Conservation (phyloP, 2,329 filamentous ascomycete species). For the Fusarium sp. region DNA sequence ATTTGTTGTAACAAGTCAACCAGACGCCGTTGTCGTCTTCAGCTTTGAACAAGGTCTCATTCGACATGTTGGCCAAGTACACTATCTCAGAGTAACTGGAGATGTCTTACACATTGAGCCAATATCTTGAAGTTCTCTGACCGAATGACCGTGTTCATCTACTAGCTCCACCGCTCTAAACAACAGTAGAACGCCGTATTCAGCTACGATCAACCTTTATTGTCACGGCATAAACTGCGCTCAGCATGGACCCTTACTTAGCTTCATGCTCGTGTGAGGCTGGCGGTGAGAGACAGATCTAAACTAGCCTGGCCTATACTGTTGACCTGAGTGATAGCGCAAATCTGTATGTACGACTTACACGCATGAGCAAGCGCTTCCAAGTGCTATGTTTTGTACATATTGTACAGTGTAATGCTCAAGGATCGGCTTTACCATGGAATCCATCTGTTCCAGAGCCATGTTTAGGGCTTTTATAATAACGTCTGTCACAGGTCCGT, state of each 20-base stretch:
- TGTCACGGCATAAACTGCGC: conserved; percentile 20
- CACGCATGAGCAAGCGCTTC: conserved; percentile 13
- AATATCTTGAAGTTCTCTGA: neutral
- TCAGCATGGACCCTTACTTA: conserved; percentile 14
- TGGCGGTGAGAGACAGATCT: conserved; percentile 19
- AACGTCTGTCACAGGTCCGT: neutral
- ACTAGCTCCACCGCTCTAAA: conserved; percentile 13
- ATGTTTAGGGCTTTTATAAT: neutral
- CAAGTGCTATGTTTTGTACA: neutral
- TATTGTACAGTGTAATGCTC: neutral
- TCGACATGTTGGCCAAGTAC: conserved; percentile 6
- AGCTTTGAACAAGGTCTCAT: conserved; percentile 5
- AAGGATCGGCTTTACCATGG: neutral
- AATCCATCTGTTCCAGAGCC: neutral
- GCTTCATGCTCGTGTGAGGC: conserved; percentile 8
- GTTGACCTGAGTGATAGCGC: conserved; percentile 4
- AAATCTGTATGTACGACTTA: conserved; percentile 7
- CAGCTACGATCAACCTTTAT: conserved; percentile 28
- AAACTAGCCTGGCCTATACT: neutral
- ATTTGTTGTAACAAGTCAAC: neutral
- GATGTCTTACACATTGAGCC: conserved; percentile 7
- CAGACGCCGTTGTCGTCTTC: neutral
- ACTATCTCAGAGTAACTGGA: conserved; percentile 4
- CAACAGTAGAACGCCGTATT: conserved; percentile 1
- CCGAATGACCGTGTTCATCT: conserved; percentile 16